These are phyloP conservation scores for Delonix regia DNA, from an alignment of 306 rosid genomes.

Conservation along the genomic window DNA sequence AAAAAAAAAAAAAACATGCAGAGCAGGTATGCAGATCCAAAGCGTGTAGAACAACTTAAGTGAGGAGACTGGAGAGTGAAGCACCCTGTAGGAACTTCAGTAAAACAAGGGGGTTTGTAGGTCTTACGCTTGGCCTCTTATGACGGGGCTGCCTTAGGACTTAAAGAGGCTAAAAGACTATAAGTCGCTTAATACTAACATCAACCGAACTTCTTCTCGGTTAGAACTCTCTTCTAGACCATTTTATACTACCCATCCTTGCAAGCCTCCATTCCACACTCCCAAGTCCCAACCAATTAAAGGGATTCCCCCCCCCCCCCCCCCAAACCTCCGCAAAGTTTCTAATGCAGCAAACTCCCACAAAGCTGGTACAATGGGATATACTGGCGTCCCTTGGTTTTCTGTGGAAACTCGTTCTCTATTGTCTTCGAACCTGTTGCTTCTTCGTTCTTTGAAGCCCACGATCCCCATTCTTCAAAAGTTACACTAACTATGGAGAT, in stretches of 20 bases:
- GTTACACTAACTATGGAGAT: background rate
- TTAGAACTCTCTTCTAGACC: background rate
- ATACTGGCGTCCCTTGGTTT: background rate
- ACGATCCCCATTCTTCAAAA: background rate
- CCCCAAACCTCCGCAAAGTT: background rate
- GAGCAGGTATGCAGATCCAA: conserved; percentile 7
- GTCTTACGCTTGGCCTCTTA: background rate
- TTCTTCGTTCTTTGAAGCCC: background rate
- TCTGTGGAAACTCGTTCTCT: background rate
- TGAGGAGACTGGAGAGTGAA: background rate
- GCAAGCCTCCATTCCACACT: background rate
- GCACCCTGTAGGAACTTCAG: background rate
- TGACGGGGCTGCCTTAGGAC: background rate
- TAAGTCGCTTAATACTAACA: background rate
- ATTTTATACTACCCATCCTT: background rate
- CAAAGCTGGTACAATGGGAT: background rate
- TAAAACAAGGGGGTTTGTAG: background rate
- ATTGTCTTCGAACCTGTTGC: background rate
- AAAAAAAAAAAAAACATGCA: background rate
- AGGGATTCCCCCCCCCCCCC: background rate
- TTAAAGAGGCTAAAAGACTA: background rate
- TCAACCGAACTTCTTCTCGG: background rate
- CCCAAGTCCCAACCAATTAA: no score
- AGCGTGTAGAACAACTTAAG: background rate
- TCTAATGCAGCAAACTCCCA: no score